Evolutionary conservation across 192 early-diverging fungal genomes (phyloP).

Genomic region (Coemansia sp.): DNA sequence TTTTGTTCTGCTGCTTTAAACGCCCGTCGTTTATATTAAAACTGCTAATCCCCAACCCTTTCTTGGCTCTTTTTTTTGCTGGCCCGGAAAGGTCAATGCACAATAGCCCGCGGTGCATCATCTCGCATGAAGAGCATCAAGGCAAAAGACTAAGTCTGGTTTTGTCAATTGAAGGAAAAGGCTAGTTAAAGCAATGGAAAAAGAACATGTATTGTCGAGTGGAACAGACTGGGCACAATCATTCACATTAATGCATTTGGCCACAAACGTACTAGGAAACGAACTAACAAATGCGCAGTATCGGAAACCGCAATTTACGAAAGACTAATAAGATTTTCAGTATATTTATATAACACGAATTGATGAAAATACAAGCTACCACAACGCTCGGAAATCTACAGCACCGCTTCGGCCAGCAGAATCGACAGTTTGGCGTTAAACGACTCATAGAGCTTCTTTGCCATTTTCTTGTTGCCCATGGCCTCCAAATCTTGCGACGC

Average conservation of each 20-base stretch:
- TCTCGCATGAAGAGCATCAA: background rate
- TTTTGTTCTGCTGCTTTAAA: background rate
- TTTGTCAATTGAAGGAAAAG: background rate
- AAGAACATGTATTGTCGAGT: background rate
- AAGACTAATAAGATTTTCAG: background rate
- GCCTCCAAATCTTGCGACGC: conserved; percentile 48
- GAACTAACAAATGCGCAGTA: too few species aligned
- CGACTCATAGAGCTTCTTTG: conserved; percentile 47
- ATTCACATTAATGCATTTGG: background rate
- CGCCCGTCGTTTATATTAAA: background rate
- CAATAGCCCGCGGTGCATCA: background rate
- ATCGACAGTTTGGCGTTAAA: conserved; percentile 44
- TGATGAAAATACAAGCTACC: background rate
- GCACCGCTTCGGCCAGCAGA: conserved; percentile 23
- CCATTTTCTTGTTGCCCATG: conserved; percentile 44
- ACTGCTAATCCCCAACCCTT: too few species aligned
- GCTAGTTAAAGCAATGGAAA: too few species aligned
- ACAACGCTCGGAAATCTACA: background rate
- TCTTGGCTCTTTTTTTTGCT: background rate
- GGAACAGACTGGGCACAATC: background rate
- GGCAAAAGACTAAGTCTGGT: background rate
- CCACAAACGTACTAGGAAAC: too few species aligned
- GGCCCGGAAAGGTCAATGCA: background rate
- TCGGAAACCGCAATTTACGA: background rate
- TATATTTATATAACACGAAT: background rate